A percentile compares a stretch with the other conserved stretches of the same genome.
Conservation (phyloP, 2,329 filamentous ascomycete species). For the Ascosphaera apis region DNA sequence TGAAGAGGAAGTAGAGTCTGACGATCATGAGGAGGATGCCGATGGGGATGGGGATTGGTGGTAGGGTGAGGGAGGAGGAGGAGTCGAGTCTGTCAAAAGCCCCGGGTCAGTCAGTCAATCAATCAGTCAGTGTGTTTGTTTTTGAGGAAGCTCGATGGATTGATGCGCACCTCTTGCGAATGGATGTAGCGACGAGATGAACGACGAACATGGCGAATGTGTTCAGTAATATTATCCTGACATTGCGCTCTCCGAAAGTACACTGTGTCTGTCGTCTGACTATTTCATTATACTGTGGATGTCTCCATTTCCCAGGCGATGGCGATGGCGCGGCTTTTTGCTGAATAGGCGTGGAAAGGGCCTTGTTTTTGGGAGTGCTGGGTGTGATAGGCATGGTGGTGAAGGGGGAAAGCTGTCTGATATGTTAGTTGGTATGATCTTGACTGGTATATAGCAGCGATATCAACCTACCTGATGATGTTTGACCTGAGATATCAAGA, state of each 20-base stretch:
- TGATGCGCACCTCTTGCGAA: constrained; percentile 16
- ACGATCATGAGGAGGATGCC: constrained; percentile 29
- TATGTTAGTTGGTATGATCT: too few species aligned
- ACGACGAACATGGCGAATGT: constrained; percentile 28
- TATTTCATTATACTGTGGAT: constrained; percentile 76
- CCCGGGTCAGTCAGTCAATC: neutral
- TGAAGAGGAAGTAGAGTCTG: constrained; percentile 41
- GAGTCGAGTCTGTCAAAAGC: constrained; percentile 10
- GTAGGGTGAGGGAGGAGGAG: constrained; percentile 14
- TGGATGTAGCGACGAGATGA: constrained; percentile 20
- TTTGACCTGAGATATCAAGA: too few species aligned
- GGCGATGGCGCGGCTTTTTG: constrained; percentile 10
- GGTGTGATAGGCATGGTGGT: too few species aligned
- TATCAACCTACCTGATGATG: too few species aligned
- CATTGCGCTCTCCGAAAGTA: constrained; percentile 56
- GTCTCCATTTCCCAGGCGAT: constrained; percentile 60
- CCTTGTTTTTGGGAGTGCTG: too few species aligned
- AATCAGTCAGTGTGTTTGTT: constrained; percentile 4
- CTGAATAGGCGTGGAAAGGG: too few species aligned
- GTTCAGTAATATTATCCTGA: constrained; percentile 49
- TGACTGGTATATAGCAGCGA: too few species aligned
- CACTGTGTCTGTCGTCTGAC: constrained; percentile 54
- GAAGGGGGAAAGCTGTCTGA: too few species aligned
- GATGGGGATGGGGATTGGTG: constrained; percentile 17
- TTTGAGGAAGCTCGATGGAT: neutral